Percentiles rank a stretch among this genome's conserved stretches.
Evolutionary conservation across 2,329 filamentous ascomycete genomes (phyloP).

Genomic region (Epichloe coenophiala): DNA sequence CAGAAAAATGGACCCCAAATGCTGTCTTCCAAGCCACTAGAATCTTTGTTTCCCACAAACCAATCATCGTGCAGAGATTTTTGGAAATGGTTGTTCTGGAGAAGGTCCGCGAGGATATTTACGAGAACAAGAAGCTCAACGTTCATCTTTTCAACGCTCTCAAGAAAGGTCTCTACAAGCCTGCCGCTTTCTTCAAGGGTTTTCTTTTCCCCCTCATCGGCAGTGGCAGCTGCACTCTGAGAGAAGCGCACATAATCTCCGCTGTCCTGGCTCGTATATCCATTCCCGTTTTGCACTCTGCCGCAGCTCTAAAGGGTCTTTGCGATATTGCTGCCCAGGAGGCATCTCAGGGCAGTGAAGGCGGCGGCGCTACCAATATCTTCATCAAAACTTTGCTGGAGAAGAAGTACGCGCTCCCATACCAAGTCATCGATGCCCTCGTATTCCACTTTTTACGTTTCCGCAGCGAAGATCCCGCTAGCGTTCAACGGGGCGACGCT

Average conservation of each 20-base stretch:
- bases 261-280: constrained; percentile 75
- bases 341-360: constrained; percentile 68
- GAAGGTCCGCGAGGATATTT: constrained; percentile 84
- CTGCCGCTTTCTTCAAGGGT: constrained; percentile 92
- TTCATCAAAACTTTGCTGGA: constrained; percentile 88
- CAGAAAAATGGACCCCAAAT: constrained; percentile 62
- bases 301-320: constrained; percentile 77
- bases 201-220: constrained; percentile 82
- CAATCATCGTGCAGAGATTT: constrained; percentile 68
- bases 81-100: constrained; percentile 79
- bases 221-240: constrained; percentile 76
- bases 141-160: constrained; percentile 87
- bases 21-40: constrained; percentile 76
- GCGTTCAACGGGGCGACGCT: constrained; percentile 36
- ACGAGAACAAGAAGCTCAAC: constrained; percentile 88
- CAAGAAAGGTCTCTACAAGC: constrained; percentile 88
- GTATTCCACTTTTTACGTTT: constrained; percentile 97
- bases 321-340: constrained; percentile 93
- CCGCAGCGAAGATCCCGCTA: constrained; percentile 51
- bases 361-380: constrained; percentile 83
- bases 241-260: constrained; percentile 84
- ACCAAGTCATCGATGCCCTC: constrained; percentile 83
- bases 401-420: constrained; percentile 94
- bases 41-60: constrained; percentile 80
- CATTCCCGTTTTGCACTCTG: constrained; percentile 83